Evolutionary conservation across 208 protist species (phyloP), one percentile per base, ranked within the genome.

Genomic region (Porcisia hertigi): DNA sequence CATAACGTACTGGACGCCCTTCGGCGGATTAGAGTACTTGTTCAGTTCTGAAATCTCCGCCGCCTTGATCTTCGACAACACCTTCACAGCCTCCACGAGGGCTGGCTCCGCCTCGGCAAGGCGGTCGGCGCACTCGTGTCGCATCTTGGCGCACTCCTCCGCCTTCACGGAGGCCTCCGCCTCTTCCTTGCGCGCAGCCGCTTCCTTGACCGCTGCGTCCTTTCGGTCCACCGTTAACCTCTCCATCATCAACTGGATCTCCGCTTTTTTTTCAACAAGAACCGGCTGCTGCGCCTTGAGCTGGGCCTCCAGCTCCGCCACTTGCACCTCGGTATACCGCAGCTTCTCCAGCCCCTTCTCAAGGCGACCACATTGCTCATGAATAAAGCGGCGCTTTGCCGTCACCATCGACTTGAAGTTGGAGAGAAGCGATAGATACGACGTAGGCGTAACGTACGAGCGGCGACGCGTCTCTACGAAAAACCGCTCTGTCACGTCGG

Each of bases 381-480:
- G 86, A 18, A 99, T 79, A 71, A 97, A 96, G 25, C 86, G 81
- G 16, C 89, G 79, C 86, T 98, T 98, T 57, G 81, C 76, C 25
- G 81, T 87, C 39, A 98, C 86, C 80, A 99, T 90, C 36, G 76
- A 66, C 45, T 81, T 86, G 80, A 99, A 99, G 30, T 89, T 97
- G 52, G 86, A 84, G 7, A 99, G 87, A 69, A 99, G 81, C 39
- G 98, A 95, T 16, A 99, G 89, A 88, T 99, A 99, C 41, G 95
- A 98, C 23, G 98, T 99, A 49, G 99, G 99, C 59, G 99, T 99
- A 58, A 99, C 98, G 86, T 99, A 99, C 59, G 99, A 99, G 72
- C 98, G 85, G 11, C 99, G 94, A 11, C 89, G 86, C 47, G 96
- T 94, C 78, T 98, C 91, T 0, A 86, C 85, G 49, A 98, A 97